Base-by-base conservation (phyloP, 2,329 filamentous ascomycete species). In the Neofusicoccum parvum region DNA sequence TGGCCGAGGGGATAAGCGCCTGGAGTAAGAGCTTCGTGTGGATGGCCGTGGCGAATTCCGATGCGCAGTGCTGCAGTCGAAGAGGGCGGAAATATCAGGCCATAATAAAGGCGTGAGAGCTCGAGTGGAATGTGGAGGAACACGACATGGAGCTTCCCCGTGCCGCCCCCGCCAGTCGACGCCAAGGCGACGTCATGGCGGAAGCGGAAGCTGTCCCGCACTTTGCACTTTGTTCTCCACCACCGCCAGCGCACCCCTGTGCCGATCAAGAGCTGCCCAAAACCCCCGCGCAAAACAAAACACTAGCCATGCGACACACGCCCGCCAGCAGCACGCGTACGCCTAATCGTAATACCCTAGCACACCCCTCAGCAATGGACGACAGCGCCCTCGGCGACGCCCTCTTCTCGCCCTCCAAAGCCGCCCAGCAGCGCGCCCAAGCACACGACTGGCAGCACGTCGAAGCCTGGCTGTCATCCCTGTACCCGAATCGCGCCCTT, bases 381-480 rank as follows among this genome's bases (percentile, higher is more conserved):
- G 58, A 66, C 45, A 65, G 77, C 64, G 64, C 74, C 76, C 37
- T 77, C 75, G 1, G 76, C 76, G 73, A 76, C 15, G 80, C 84
- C 34, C 80, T 87, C 50, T 84, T 87, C 69, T 88, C 86, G 2
- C 86, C 86, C 5, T 85, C 85, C 6, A 88, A 88, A 75, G 86
- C 86, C 23, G 90, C 92, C 66, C 89, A 91, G 67, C 91, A 92
- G 70, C 90, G 91, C 68, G 90, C 91, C 12, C 88, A 91, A 68
- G 91, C 92, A 53, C 94, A 94, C 74, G 94, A 97, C 79, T 98
- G 94, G 94, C 89, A 88, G 64, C 92, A 91, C 70, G 86, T 97
- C 70, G 92, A 96, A 78, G 82, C 83, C 71, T 98, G 94, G 94
- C 87, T 97, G 11, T 72, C 73, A 9, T 82, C 84, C 51, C 84